These are phyloP conservation scores for Fusarium clavum DNA, from an alignment of 2,329 filamentous ascomycete species.

Conservation along the genomic window DNA sequence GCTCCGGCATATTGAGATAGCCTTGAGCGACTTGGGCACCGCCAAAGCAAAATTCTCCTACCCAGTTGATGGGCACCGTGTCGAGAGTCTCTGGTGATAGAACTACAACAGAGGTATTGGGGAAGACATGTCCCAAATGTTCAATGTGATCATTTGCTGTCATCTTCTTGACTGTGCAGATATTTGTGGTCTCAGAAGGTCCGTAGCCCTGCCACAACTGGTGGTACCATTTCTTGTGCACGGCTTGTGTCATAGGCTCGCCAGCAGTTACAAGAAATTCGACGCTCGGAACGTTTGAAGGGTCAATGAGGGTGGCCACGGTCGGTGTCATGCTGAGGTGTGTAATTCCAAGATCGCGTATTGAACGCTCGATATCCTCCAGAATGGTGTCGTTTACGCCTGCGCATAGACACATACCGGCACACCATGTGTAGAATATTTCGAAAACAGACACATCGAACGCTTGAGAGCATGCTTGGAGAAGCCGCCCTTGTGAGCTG, in stretches of 20 bases:
- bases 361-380: slow-evolving; percentile 74
- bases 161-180: slow-evolving; percentile 81
- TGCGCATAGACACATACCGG: slow-evolving; percentile 82
- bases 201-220: slow-evolving; percentile 85
- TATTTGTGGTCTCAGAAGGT: slow-evolving; percentile 88
- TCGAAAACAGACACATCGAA: slow-evolving; percentile 93
- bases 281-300: slow-evolving; percentile 75
- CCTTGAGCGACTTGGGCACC: slow-evolving; percentile 83
- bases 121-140: slow-evolving; percentile 80
- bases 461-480: slow-evolving; percentile 86
- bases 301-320: slow-evolving; percentile 79
- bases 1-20: slow-evolving; percentile 73
- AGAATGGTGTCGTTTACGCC: slow-evolving; percentile 80
- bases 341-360: slow-evolving; percentile 73
- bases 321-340: slow-evolving; percentile 90
- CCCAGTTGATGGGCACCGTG: slow-evolving; percentile 73
- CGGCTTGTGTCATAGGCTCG: slow-evolving; percentile 79
- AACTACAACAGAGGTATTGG: slow-evolving; percentile 81
- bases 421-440: slow-evolving; percentile 85
- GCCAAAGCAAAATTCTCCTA: slow-evolving; percentile 89
- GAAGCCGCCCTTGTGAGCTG: slow-evolving; percentile 64
- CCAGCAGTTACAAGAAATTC: slow-evolving; percentile 84
- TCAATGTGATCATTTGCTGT: slow-evolving; percentile 68
- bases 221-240: slow-evolving; percentile 75
- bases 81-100: slow-evolving; percentile 59